Evolutionary conservation across 768 basidiomycete species (phyloP), one percentile per base, ranked within the genome.

Genomic region (Auricularia auricula-judae): DNA sequence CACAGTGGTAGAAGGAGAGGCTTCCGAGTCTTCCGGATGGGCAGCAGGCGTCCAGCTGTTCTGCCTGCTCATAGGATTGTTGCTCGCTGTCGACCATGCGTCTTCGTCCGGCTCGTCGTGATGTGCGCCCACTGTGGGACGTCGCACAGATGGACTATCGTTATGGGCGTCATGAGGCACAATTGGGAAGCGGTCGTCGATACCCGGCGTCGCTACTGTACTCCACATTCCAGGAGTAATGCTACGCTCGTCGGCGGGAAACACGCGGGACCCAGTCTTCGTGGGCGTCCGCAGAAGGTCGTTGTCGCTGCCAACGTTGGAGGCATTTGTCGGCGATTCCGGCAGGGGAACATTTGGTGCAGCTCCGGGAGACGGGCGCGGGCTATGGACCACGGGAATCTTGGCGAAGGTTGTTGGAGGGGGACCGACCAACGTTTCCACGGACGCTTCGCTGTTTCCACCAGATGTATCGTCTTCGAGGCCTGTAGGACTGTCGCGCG

Each of bases 181-280:
- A 39, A 68, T 70, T 53, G 62, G 65, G 61, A 66, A 69, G 51
- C 56, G 65, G 36, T 64, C 67, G 21, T 70, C 71, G 11, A 64
- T 53, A 0, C 90, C 90, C 3, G 90, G 89, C 0, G 90, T 90
- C 3, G 89, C 88, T 12, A 82, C 80, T 0, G 86, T 90, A 67
- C 87, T 89, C 90, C 89, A 91, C 51, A 77, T 79, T 2, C 83
- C 85, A 34, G 85, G 83, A 18, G 78, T 83, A 2, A 62, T 59
- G 29, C 35, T 59, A 18, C 47, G 47, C 14, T 51, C 47, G 18
- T 51, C 47, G 14, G 47, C 5, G 47, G 47, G 39, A 14, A 42
- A 42, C 47, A 51, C 18, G 47, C 47, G 47, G 47, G 7, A 8
- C 47, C 11, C 14, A 3, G 21, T 5, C 47, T 51, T 51, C 11